phyloP scores from a whole-genome alignment of 2,329 filamentous ascomycete genomes.

The Berkeleyomyces basicola region DNA sequence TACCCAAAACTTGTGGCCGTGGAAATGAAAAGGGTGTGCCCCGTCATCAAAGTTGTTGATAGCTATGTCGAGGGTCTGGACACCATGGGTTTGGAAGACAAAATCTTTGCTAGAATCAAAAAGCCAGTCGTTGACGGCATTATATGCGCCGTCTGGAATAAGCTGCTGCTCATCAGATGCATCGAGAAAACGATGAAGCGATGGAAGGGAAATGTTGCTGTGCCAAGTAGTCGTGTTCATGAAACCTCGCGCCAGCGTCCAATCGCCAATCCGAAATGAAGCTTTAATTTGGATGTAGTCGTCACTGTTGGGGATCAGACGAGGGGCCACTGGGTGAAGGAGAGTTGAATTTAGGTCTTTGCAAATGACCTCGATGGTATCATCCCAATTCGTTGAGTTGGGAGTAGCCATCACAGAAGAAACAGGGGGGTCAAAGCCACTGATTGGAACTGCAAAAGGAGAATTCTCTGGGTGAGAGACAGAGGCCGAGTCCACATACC shows the following conservation, averaged over 20 bases:
- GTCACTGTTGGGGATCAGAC: slow-evolving; percentile 24
- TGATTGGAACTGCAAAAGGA: not conserved
- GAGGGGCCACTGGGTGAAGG: slow-evolving; percentile 24
- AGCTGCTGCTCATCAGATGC: not conserved
- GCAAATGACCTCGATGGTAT: slow-evolving; percentile 31
- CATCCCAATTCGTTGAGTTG: slow-evolving; percentile 32
- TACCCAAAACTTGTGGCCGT: slow-evolving; percentile 37
- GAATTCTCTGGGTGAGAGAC: too few species aligned
- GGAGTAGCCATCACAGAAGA: slow-evolving; percentile 14
- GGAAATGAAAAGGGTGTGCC: slow-evolving; percentile 31
- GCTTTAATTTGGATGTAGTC: slow-evolving; percentile 30
- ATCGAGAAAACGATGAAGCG: slow-evolving; percentile 23
- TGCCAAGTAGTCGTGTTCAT: slow-evolving; percentile 37
- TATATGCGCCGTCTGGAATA: slow-evolving; percentile 8
- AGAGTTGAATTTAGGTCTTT: slow-evolving; percentile 35
- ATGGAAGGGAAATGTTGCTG: slow-evolving; percentile 22
- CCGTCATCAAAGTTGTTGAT: slow-evolving; percentile 23
- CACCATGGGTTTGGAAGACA: slow-evolving; percentile 33
- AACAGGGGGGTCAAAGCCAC: not conserved
- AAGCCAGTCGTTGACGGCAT: slow-evolving; percentile 19
- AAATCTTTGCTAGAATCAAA: slow-evolving; percentile 22
- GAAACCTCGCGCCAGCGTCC: slow-evolving; percentile 35
- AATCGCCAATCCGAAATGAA: slow-evolving; percentile 38
- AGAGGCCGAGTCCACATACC: slow-evolving; percentile 16
- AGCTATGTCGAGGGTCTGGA: slow-evolving; percentile 26